Conservation (phyloP, 208 protist genomes). For the Herpetomonas tarakana region DNA sequence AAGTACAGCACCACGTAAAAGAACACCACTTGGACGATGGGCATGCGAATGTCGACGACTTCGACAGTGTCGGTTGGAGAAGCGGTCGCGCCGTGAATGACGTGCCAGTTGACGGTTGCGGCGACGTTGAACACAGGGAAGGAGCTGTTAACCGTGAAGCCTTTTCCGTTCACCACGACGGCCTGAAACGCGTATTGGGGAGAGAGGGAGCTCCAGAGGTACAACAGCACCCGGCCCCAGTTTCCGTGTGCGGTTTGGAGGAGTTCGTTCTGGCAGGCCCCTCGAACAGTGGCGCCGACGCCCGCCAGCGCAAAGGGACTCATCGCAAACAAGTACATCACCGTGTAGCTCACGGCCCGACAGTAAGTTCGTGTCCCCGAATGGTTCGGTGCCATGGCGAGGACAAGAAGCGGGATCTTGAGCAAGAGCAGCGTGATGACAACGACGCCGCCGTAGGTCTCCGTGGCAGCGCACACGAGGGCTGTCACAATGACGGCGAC, state of each 20-base stretch:
- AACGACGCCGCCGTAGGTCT: conserved; percentile 39
- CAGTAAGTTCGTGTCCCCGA: conserved; percentile 71
- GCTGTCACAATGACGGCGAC: conserved; percentile 34
- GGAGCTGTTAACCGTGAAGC: not conserved
- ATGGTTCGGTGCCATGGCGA: conserved; percentile 36
- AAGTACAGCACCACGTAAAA: conserved; percentile 34
- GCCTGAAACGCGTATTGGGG: conserved; percentile 33
- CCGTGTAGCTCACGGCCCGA: conserved; percentile 40
- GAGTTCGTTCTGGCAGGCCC: conserved; percentile 19
- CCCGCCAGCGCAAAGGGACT: conserved; percentile 50
- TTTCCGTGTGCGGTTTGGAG: conserved; percentile 44
- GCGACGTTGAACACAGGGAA: not conserved
- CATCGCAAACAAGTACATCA: conserved; percentile 50
- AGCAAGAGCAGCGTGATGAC: conserved; percentile 50
- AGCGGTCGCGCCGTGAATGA: not conserved
- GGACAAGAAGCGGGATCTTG: conserved; percentile 62
- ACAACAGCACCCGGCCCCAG: conserved; percentile 52
- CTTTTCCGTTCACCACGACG: not conserved
- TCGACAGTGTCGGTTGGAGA: not conserved
- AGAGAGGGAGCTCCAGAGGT: conserved; percentile 46
- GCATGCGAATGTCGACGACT: conserved; percentile 21
- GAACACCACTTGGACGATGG: conserved; percentile 35
- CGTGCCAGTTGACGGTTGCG: not conserved
- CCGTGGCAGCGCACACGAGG: conserved; percentile 32
- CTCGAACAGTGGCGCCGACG: conserved; percentile 48